A percentile compares a stretch with the other conserved stretches of the same genome.
Conservation (phyloP, 306 rosid genomes). For the Abrus precatorius region DNA sequence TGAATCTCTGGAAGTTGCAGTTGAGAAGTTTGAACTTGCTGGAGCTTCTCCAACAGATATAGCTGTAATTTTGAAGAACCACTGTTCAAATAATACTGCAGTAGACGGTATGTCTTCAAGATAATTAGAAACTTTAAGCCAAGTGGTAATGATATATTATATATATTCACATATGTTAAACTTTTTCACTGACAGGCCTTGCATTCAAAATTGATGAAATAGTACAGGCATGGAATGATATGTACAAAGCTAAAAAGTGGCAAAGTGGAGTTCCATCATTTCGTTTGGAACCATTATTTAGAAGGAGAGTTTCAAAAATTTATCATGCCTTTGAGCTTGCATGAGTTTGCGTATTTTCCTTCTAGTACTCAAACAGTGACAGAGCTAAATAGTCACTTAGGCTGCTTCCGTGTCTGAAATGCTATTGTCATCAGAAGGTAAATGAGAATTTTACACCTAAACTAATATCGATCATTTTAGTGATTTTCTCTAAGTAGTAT, state of each 20-base stretch:
- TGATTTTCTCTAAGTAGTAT: constrained; percentile 16
- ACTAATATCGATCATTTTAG: constrained; percentile 10
- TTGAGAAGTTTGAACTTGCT: constrained; percentile 84
- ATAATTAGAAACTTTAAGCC: constrained; percentile 26
- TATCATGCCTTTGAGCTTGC: constrained; percentile 75
- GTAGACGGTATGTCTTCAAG: constrained; percentile 63
- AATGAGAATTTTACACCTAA: constrained; percentile 4
- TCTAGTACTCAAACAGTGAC: constrained; percentile 31
- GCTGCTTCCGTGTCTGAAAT: constrained; percentile 50
- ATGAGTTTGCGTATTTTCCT: constrained; percentile 49
- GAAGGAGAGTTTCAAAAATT: constrained; percentile 76
- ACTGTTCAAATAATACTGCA: constrained; percentile 73
- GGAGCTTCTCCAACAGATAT: constrained; percentile 88
- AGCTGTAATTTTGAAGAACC: constrained; percentile 86
- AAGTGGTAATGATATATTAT: not conserved
- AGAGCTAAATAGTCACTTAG: constrained; percentile 37
- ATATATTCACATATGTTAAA: constrained; percentile 25
- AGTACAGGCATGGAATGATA: constrained; percentile 90
- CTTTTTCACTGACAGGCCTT: constrained; percentile 59
- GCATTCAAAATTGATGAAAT: constrained; percentile 88
- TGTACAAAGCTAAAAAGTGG: constrained; percentile 85
- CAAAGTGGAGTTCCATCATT: constrained; percentile 77
- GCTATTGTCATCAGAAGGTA: constrained; percentile 60
- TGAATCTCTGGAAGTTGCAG: constrained; percentile 75
- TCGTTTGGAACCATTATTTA: constrained; percentile 83